Conservation (phyloP, 495 filamentous ascomycete genomes). For the Aspergillus carlsbadensis region DNA sequence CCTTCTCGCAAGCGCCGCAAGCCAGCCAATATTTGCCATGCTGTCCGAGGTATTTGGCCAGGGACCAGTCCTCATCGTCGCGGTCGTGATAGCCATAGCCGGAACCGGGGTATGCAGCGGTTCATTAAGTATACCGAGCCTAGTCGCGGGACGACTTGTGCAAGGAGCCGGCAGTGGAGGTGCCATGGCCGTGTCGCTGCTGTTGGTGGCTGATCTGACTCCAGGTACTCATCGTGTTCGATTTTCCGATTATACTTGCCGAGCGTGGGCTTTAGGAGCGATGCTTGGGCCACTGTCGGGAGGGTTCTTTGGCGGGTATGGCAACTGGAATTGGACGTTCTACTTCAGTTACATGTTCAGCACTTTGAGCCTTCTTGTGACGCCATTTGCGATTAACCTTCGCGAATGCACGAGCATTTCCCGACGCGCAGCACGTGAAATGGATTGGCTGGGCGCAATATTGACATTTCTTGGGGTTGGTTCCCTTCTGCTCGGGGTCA, state of each 20-base stretch:
- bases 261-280: conserved; percentile 35
- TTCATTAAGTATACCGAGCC: conserved; percentile 55
- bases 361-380: conserved; percentile 31
- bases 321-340: conserved; percentile 41
- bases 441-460: conserved; percentile 40
- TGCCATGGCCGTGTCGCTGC: conserved; percentile 59
- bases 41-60: conserved; percentile 42
- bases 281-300: conserved; percentile 40
- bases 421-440: conserved; percentile 25
- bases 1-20: conserved; percentile 35
- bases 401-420: conserved; percentile 24
- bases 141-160: conserved; percentile 63
- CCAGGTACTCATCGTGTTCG: conserved; percentile 40
- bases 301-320: conserved; percentile 36
- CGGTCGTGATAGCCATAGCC: conserved; percentile 51
- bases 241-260: conserved; percentile 38
- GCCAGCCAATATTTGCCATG: conserved; percentile 41
- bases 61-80: conserved; percentile 46
- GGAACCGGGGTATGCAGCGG: conserved; percentile 61
- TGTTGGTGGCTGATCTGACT: conserved; percentile 65
- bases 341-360: conserved; percentile 46
- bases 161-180: conserved; percentile 77
- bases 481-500: conserved; percentile 34
- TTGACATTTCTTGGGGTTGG: conserved; percentile 32
- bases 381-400: conserved; percentile 37